phyloP scores from a whole-genome alignment of 2,329 filamentous ascomycete species.

The Setomelanomma holmii region DNA sequence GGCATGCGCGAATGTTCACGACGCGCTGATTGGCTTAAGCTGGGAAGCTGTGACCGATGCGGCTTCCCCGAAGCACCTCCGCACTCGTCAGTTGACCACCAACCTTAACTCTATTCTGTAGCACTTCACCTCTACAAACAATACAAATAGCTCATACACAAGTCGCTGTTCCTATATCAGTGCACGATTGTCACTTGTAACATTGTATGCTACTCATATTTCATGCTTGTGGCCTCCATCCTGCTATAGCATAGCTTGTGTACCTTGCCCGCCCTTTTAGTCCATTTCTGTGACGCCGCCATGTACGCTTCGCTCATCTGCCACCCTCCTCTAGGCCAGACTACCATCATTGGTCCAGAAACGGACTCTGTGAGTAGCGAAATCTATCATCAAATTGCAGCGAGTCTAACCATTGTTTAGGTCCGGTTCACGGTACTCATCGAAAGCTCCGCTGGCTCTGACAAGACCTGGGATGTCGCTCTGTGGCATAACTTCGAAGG shows the following conservation, averaged over 20 bases:
- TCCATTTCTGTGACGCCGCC: not conserved
- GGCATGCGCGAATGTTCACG: constrained; percentile 21
- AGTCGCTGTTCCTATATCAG: not conserved
- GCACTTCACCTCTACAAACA: constrained; percentile 5
- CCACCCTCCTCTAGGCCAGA: constrained; percentile 77
- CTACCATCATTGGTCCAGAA: constrained; percentile 64
- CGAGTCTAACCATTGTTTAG: constrained; percentile 31
- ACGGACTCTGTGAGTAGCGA: constrained; percentile 45
- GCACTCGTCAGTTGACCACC: constrained; percentile 30
- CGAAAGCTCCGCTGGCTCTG: constrained; percentile 65
- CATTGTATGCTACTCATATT: not conserved
- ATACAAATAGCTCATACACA: not conserved
- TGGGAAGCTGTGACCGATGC: constrained; percentile 11
- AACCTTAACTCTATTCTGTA: constrained; percentile 16
- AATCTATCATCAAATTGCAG: not conserved
- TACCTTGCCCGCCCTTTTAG: not conserved
- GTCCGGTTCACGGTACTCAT: constrained; percentile 73
- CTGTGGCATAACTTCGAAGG: constrained; percentile 74
- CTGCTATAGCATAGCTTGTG: not conserved
- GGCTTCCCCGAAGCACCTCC: constrained; percentile 32
- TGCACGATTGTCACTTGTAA: not conserved
- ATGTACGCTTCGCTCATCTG: constrained; percentile 65
- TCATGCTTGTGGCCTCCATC: not conserved
- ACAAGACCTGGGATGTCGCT: constrained; percentile 71
- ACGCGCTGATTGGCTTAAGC: constrained; percentile 28